Evolutionary conservation across 2,329 filamentous ascomycete species (phyloP).

Genomic region (Alternaria hordeiaustralica): DNA sequence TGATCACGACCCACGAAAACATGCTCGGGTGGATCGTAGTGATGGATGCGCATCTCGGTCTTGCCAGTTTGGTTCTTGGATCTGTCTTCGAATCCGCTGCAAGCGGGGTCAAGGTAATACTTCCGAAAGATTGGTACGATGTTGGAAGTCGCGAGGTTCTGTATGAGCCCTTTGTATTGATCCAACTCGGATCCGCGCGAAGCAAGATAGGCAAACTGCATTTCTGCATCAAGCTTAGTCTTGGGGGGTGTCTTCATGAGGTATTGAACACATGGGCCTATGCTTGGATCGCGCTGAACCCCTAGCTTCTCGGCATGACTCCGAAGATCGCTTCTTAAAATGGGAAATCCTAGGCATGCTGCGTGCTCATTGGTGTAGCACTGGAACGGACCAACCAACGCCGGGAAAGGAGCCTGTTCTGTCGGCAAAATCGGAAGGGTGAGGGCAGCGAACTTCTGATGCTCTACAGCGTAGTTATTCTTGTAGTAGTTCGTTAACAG

Average conservation of each 20-base stretch:
- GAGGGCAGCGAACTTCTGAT: constrained; percentile 62
- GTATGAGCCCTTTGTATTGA: constrained; percentile 32
- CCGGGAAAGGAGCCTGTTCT: constrained; percentile 66
- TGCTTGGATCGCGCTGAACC: constrained; percentile 80
- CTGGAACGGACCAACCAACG: constrained; percentile 72
- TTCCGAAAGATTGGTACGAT: constrained; percentile 49
- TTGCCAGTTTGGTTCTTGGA: constrained; percentile 37
- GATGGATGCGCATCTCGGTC: constrained; percentile 51
- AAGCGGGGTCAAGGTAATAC: constrained; percentile 40
- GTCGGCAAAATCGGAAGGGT: constrained; percentile 68
- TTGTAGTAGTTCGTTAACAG: constrained; percentile 80
- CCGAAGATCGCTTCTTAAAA: constrained; percentile 78
- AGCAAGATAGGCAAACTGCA: constrained; percentile 83
- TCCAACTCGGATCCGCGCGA: constrained; percentile 76
- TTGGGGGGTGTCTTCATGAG: constrained; percentile 76
- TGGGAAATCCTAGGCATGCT: constrained; percentile 78
- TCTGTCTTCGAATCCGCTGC: constrained; percentile 43
- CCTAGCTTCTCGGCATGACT: constrained; percentile 85
- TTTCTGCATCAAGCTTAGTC: constrained; percentile 68
- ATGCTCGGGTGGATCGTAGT: constrained; percentile 70
- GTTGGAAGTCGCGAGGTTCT: constrained; percentile 34
- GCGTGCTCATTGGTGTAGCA: constrained; percentile 85
- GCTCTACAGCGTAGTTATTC: constrained; percentile 70
- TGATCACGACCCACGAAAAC: constrained; percentile 79
- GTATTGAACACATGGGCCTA: constrained; percentile 75